A percentile compares a stretch with the other conserved stretches of the same genome.
Conservation (phyloP, 176 grass and related monocot genomes). For the Otatea glauca region DNA sequence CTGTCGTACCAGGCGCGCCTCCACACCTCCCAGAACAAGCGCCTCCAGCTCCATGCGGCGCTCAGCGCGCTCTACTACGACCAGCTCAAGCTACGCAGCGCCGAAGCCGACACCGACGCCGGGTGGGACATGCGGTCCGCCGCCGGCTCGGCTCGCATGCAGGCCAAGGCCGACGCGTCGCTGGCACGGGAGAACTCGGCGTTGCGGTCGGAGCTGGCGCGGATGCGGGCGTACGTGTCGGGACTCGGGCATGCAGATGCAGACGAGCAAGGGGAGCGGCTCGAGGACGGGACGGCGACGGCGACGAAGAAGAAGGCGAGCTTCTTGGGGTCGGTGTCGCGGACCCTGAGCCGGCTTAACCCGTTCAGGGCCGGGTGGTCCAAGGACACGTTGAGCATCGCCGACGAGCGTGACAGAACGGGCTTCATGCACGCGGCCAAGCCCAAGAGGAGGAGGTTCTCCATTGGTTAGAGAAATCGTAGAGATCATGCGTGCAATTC, state of each 20-base stretch:
- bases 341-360: constrained; percentile 74
- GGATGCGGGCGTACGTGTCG: constrained; percentile 65
- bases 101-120: too few species aligned
- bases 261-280: constrained; percentile 39
- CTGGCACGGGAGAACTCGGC: constrained; percentile 80
- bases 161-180: constrained; percentile 57
- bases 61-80: constrained; percentile 86
- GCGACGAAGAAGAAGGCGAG: constrained; percentile 57
- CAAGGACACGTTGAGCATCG: constrained; percentile 64
- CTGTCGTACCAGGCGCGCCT: constrained; percentile 71
- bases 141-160: constrained; percentile 19
- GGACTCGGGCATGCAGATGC: constrained; percentile 48
- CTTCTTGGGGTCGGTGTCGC: constrained; percentile 72
- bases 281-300: constrained; percentile 1
- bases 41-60: constrained; percentile 74
- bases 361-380: constrained; percentile 71
- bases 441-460: constrained; percentile 82
- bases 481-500: neutral
- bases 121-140: constrained; percentile 9
- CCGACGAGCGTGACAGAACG: neutral
- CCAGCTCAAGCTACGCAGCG: constrained; percentile 65
- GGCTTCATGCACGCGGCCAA: constrained; percentile 24
- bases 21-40: constrained; percentile 84
- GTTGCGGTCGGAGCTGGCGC: constrained; percentile 57
- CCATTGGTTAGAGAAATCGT: constrained; percentile 50